Percentiles rank a stretch among this genome's conserved stretches.
Evolutionary conservation across 2,329 filamentous ascomycete species (phyloP).

Genomic region (Furcasterigmium furcatum): DNA sequence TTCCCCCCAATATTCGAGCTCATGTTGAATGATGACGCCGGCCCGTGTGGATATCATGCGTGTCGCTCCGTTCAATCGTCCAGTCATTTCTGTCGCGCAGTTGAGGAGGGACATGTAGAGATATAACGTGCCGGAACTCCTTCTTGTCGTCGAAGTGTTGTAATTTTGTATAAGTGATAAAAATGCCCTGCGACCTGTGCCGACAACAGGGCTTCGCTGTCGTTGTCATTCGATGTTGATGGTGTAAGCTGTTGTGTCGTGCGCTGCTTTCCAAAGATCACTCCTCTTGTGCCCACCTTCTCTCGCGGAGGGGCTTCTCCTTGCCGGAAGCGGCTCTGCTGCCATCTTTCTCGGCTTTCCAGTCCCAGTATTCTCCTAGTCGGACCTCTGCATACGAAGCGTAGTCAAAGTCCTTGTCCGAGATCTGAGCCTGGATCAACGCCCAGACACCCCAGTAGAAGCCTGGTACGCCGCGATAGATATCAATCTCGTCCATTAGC

Average conservation of each 20-base stretch:
- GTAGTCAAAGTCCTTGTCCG: conserved; percentile 96
- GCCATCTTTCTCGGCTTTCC: conserved; percentile 73
- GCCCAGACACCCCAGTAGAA: conserved; percentile 95
- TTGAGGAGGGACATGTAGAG: conserved; percentile 13
- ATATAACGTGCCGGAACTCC: conserved; percentile 10
- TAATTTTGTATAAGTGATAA: background rate
- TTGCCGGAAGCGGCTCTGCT: conserved; percentile 47
- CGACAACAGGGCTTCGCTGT: too few relatives aligned
- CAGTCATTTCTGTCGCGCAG: conserved; percentile 14
- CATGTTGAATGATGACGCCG: conserved; percentile 28
- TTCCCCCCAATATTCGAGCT: conserved; percentile 16
- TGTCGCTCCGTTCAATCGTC: conserved; percentile 12
- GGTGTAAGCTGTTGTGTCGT: too few relatives aligned
- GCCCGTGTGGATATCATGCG: conserved; percentile 14
- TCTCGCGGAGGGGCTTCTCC: conserved; percentile 71
- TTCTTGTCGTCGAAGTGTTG: background rate
- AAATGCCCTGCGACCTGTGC: background rate
- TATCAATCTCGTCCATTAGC: conserved; percentile 78
- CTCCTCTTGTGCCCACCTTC: conserved; percentile 66
- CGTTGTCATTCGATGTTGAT: too few relatives aligned
- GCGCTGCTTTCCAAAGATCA: too few relatives aligned
- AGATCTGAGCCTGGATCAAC: conserved; percentile 90
- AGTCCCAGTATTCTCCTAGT: conserved; percentile 89
- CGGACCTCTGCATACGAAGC: conserved; percentile 83
- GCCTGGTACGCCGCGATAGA: conserved; percentile 84